phyloP scores from a whole-genome alignment of 768 basidiomycete genomes.

The Suillus clintonianus region DNA sequence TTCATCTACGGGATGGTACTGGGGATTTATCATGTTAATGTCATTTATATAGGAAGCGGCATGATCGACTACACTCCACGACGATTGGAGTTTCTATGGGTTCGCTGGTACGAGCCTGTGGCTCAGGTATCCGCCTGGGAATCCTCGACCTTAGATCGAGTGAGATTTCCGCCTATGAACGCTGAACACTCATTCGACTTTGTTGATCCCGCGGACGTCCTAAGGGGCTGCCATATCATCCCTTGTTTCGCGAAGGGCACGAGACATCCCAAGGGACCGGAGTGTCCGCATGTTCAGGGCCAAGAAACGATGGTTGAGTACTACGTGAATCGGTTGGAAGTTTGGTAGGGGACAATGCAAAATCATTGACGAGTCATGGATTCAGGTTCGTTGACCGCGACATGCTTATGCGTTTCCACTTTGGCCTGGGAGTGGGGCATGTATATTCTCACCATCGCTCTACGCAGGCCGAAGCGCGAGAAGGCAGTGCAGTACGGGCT shows the following conservation, averaged over 20 bases:
- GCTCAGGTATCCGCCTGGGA: background rate
- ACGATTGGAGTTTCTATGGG: constrained; percentile 5
- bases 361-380: background rate
- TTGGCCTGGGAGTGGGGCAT: background rate
- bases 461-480: background rate
- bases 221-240: constrained; percentile 6
- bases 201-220: constrained; percentile 2
- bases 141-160: background rate
- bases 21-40: too few species aligned
- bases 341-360: too few species aligned
- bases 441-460: background rate
- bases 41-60: background rate
- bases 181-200: constrained; percentile 4
- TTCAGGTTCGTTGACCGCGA: background rate
- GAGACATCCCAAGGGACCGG: background rate
- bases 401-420: background rate
- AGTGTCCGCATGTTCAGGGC: background rate
- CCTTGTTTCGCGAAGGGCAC: constrained; percentile 1
- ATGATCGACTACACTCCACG: background rate
- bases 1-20: too few species aligned
- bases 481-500: background rate
- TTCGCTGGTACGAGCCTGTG: constrained; percentile 1
- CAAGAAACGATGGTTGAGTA: background rate
- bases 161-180: constrained; percentile 3
- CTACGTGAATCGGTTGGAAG: background rate